phyloP scores from a whole-genome alignment of 2,329 filamentous ascomycete genomes.

The Delphinella strobiligena region DNA sequence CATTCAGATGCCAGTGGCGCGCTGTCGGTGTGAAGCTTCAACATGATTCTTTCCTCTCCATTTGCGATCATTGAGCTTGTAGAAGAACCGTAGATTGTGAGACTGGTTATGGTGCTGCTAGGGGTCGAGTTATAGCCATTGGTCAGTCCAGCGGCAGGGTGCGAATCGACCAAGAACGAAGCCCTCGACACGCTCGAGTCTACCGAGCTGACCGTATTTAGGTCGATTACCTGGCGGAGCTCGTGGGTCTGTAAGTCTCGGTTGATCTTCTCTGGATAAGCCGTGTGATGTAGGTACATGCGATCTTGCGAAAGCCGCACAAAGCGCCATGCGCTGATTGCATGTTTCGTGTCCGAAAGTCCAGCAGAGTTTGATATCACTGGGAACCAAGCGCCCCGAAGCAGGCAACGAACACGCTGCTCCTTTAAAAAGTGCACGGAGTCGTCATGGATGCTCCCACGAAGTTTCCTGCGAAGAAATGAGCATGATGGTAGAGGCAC shows the following conservation, averaged over 20 bases:
- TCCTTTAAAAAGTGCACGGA: constrained; percentile 95
- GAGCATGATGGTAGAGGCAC: neutral
- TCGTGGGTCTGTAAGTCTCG: constrained; percentile 60
- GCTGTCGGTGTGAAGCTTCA: constrained; percentile 71
- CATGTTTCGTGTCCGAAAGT: constrained; percentile 3
- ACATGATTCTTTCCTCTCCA: constrained; percentile 53
- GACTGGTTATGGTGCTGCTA: constrained; percentile 6
- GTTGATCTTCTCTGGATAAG: constrained; percentile 54
- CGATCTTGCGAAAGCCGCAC: constrained; percentile 84
- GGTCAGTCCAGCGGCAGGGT: neutral
- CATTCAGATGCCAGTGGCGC: constrained; percentile 86
- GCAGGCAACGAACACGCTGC: constrained; percentile 79
- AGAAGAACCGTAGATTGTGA: constrained; percentile 5
- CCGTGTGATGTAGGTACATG: constrained; percentile 77
- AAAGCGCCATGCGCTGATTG: constrained; percentile 56
- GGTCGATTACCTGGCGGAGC: constrained; percentile 71
- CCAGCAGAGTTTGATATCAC: constrained; percentile 37
- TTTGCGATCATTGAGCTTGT: neutral
- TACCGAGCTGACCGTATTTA: constrained; percentile 79
- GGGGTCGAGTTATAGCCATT: neutral
- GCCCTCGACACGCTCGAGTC: constrained; percentile 54
- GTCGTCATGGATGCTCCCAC: constrained; percentile 81
- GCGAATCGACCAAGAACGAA: neutral
- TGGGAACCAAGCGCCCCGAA: constrained; percentile 82
- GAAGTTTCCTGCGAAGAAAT: constrained; percentile 49